Conservation (phyloP, 1,284 basidiomycete species). For the Fomitopsis pinicola region DNA sequence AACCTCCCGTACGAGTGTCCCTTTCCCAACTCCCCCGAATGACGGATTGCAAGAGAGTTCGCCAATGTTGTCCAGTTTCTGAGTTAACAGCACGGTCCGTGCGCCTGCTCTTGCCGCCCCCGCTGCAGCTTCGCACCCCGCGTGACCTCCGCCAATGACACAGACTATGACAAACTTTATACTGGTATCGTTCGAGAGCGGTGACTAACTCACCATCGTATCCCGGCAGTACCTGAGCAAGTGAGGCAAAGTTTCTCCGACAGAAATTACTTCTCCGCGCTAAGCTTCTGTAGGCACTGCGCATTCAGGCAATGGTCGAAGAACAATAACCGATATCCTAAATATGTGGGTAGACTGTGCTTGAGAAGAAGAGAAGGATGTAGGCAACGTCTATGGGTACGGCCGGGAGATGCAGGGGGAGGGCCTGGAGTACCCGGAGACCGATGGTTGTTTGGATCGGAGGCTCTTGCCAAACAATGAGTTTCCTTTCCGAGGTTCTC, state of each 20-base stretch:
- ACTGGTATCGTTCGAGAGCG: background rate
- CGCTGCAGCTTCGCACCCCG: constrained; percentile 87
- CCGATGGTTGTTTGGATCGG: constrained; percentile 8
- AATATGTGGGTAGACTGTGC: too few relatives aligned
- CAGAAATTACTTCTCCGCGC: background rate
- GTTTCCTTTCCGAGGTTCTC: background rate
- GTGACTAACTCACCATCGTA: constrained; percentile 22
- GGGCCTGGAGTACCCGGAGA: background rate
- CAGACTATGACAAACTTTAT: constrained; percentile 47
- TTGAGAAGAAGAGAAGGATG: too few relatives aligned
- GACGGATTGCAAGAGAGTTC: constrained; percentile 91
- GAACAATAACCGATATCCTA: too few relatives aligned
- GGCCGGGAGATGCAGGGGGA: background rate
- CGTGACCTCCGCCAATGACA: constrained; percentile 89
- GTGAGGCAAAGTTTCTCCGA: constrained; percentile 14
- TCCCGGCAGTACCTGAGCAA: constrained; percentile 5
- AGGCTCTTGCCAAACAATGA: constrained; percentile 9
- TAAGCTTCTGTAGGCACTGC: background rate
- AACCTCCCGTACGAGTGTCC: constrained; percentile 83
- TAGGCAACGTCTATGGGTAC: background rate
- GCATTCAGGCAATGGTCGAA: background rate
- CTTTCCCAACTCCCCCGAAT: constrained; percentile 87
- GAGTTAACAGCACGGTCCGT: constrained; percentile 76
- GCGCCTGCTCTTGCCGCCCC: constrained; percentile 82
- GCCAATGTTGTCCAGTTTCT: constrained; percentile 76